Base-by-base conservation (phyloP, 1,284 basidiomycete species). In the Tetrapyrgos nigripes region DNA sequence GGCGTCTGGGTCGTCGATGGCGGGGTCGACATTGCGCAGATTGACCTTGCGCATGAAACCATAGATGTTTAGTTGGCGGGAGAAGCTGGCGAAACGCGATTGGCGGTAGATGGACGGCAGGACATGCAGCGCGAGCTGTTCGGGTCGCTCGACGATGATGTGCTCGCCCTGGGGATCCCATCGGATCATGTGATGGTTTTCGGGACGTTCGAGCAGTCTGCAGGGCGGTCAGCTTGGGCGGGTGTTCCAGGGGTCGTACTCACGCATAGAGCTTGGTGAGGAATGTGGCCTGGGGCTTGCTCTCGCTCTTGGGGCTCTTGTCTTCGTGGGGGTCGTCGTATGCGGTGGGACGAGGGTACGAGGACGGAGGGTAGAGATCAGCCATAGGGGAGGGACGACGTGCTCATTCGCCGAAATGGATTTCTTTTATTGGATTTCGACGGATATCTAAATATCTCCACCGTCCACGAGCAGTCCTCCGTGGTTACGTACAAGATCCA, bases 41-140 rank as follows among this genome's bases (percentile, higher is more conserved):
- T 93, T 93, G 70, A 95, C 91, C 75, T 95, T 95, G 75, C 93
- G 92, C 92, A 95, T 95, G 81, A 94, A 96, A 64, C 93, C 94
- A 79, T 96, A 96, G 76, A 96, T 96, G 78, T 96, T 96, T 70
- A 96, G 86, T 83, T 96, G 93, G 75, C 93, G 87, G 62, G 93
- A 94, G 83, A 96, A 96, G 82, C 90, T 92, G 45, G 94, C 94
- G 75, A 96, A 96, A 77, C 93, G 85, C 72, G 91, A 95, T 83
- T 96, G 94, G 69, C 93, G 88, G 76, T 95, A 95, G 55, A 96
- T 89, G 68, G 88, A 88, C 50, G 94, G 93, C 62, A 96, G 85
- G 70, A 96, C 91, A 74, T 95, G 93, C 55, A 93, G 84, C 2
- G 92, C 92, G 57, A 96, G 87, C 73, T 94, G 93, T 70, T 94